Evolutionary conservation across 2,329 filamentous ascomycete genomes (phyloP).

Genomic region (Ascosphaera apis): DNA sequence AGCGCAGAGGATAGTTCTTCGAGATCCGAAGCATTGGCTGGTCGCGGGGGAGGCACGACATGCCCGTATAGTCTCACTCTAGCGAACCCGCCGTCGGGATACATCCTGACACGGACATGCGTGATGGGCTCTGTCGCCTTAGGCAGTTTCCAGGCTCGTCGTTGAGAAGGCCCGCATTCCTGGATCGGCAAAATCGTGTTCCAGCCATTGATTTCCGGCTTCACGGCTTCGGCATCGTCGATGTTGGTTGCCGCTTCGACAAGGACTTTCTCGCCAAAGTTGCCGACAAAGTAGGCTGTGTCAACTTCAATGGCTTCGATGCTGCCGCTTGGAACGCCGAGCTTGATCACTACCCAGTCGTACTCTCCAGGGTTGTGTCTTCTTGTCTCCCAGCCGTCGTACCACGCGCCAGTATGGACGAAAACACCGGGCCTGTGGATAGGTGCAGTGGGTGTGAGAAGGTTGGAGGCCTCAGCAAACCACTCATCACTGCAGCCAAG

Average conservation of each 20-base stretch:
- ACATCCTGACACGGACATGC: slow-evolving; percentile 22
- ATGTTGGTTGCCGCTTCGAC: slow-evolving; percentile 13
- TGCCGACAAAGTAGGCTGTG: slow-evolving; percentile 23
- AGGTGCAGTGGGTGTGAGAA: slow-evolving; percentile 32
- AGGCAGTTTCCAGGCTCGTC: slow-evolving; percentile 19
- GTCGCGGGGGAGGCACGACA: slow-evolving; percentile 14
- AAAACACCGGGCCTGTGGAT: slow-evolving; percentile 35
- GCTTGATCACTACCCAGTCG: slow-evolving; percentile 36
- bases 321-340: slow-evolving; percentile 25
- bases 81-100: slow-evolving; percentile 23
- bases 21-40: slow-evolving; percentile 3
- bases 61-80: slow-evolving; percentile 20
- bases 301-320: slow-evolving; percentile 23
- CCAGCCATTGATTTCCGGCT: slow-evolving; percentile 16
- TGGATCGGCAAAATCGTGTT: slow-evolving; percentile 16
- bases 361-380: slow-evolving; percentile 34
- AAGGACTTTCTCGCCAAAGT: slow-evolving; percentile 21
- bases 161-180: slow-evolving; percentile 18
- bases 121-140: slow-evolving; percentile 15
- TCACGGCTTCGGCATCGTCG: slow-evolving; percentile 11
- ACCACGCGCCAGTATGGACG: slow-evolving; percentile 38
- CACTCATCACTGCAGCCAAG: slow-evolving; percentile 36
- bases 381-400: slow-evolving; percentile 41
- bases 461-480: slow-evolving; percentile 36
- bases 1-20: slow-evolving; percentile 21